These are phyloP conservation scores for Crithidia expoeki DNA, from an alignment of 208 protist genomes.

Conservation along the genomic window DNA sequence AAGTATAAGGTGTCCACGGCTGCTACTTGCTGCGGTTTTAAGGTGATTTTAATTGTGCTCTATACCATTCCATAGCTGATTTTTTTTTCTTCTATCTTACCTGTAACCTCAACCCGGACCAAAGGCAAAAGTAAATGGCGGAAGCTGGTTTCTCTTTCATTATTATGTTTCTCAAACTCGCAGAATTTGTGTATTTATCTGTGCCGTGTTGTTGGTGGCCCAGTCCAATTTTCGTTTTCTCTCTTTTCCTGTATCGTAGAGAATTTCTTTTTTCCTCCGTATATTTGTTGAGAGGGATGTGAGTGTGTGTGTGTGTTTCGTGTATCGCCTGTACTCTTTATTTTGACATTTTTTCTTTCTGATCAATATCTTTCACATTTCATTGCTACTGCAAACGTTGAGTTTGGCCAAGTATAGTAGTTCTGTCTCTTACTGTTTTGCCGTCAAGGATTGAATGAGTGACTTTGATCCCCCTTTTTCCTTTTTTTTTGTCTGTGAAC, in stretches of 20 bases:
- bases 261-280: not conserved
- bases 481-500: too few species aligned
- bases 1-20: too few species aligned
- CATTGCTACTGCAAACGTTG: constrained; percentile 3
- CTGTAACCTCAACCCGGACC: not conserved
- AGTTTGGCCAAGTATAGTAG: not conserved
- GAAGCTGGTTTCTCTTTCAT: not conserved
- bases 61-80: too few species aligned
- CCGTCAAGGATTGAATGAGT: too few species aligned
- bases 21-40: too few species aligned
- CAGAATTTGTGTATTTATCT: not conserved
- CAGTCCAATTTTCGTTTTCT: not conserved
- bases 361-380: constrained; percentile 15
- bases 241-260: constrained; percentile 13
- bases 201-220: not conserved
- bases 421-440: not conserved
- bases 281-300: too few species aligned
- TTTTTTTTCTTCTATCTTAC: not conserved
- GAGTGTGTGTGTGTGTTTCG: not conserved
- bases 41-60: too few species aligned
- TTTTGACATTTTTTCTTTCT: constrained; percentile 6
- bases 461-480: too few species aligned
- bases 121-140: not conserved
- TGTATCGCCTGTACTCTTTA: constrained; percentile 22
- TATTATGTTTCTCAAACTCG: not conserved